phyloP scores from a whole-genome alignment of 2,329 filamentous ascomycete genomes.

The Colletotrichum godetiae region DNA sequence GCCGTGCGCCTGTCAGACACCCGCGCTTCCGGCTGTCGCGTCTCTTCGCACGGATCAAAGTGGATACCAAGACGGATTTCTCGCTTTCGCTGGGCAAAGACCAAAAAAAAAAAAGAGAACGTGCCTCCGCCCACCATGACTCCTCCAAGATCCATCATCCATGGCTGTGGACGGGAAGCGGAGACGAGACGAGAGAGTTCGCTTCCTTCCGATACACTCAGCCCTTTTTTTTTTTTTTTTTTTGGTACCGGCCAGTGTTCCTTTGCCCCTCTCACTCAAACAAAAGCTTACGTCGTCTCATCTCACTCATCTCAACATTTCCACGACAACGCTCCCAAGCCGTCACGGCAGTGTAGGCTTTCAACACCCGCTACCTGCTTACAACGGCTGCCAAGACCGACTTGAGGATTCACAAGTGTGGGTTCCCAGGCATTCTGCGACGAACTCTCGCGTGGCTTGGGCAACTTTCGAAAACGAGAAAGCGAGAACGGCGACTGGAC shows the following conservation, averaged over 20 bases:
- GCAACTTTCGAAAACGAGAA: background rate
- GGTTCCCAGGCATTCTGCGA: background rate
- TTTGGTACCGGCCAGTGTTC: background rate
- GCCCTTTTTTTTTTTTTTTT: no score
- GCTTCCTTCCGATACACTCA: slow-evolving; percentile 30
- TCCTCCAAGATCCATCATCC: no score
- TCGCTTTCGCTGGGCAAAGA: background rate
- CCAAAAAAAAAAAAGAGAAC: no score
- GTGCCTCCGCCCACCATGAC: no score
- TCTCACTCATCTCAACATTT: background rate
- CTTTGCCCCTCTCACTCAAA: slow-evolving; percentile 25
- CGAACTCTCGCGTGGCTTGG: slow-evolving; percentile 10
- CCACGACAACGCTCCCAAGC: background rate
- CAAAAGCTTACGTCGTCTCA: slow-evolving; percentile 7
- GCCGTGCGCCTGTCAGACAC: background rate
- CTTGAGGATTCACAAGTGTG: background rate
- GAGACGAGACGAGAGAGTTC: slow-evolving; percentile 12
- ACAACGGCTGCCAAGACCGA: background rate
- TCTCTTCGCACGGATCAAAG: slow-evolving; percentile 14
- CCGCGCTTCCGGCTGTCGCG: slow-evolving; percentile 17
- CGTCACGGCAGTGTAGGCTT: no score
- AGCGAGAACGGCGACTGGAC: slow-evolving; percentile 11
- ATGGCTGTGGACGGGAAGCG: background rate
- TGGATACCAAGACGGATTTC: background rate
- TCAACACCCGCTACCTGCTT: background rate